Conservation (phyloP, 306 rosid species). For the Casuarina cunninghamiana region DNA sequence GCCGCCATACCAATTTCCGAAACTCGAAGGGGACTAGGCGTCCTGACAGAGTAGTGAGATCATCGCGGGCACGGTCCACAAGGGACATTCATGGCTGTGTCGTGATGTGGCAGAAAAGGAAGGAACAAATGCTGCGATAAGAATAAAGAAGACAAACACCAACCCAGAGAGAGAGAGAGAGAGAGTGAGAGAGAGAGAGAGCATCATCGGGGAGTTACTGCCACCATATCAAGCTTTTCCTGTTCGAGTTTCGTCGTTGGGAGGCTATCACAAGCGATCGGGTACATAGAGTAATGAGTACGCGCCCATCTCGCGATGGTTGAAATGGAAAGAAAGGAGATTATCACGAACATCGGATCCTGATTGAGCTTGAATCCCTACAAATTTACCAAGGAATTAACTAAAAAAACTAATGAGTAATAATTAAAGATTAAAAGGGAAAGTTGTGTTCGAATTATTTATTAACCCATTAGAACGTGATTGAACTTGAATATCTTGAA, state of each 20-base stretch:
- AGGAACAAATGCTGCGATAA: constrained; percentile 23
- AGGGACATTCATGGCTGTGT: constrained; percentile 14
- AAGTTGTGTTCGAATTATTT: too few relatives aligned
- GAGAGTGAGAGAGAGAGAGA: background rate
- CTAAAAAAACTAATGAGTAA: too few relatives aligned
- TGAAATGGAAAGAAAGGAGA: background rate
- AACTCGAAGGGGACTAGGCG: constrained; percentile 15
- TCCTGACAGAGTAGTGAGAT: constrained; percentile 12
- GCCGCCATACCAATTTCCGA: constrained; percentile 33
- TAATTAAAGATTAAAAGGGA: too few relatives aligned
- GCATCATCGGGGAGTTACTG: background rate
- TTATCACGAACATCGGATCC: too few relatives aligned
- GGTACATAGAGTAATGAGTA: background rate
- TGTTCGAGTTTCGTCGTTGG: background rate
- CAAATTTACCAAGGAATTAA: too few relatives aligned
- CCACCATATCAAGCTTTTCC: constrained; percentile 2
- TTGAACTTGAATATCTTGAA: too few relatives aligned
- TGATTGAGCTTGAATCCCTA: too few relatives aligned
- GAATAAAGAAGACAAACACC: background rate
- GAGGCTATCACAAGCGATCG: background rate
- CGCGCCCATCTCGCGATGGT: background rate
- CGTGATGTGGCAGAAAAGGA: constrained; percentile 22
- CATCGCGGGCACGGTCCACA: constrained; percentile 9
- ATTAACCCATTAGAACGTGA: too few relatives aligned
- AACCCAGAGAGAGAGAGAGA: background rate